Percentiles rank a stretch among this genome's conserved stretches.
These are phyloP conservation scores for Nigrospora oryzae DNA, from an alignment of 2,329 filamentous ascomycete species.

Conservation along the genomic window DNA sequence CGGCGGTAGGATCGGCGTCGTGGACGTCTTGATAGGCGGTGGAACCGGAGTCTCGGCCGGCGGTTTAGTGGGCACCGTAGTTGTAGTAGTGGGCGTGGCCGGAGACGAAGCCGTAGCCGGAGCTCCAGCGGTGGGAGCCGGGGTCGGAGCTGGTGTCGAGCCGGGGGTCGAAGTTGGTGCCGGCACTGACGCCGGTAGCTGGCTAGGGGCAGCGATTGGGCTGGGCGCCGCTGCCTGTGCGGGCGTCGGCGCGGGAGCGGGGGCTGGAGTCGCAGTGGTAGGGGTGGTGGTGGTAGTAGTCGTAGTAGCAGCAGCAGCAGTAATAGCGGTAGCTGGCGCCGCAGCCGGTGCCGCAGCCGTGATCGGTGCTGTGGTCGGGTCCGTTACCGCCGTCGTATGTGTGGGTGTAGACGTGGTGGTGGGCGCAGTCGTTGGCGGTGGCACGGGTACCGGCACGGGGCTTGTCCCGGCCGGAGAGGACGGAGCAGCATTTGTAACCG, in stretches of 20 bases:
- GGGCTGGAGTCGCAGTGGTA: background rate
- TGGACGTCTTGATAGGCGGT: constrained; percentile 21
- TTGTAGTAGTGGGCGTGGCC: constrained; percentile 25
- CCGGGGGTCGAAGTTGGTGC: constrained; percentile 9
- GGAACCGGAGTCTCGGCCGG: constrained; percentile 34
- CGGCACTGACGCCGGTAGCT: constrained; percentile 8
- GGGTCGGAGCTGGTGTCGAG: background rate
- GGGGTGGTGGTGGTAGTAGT: background rate
- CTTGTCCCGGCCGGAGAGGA: constrained; percentile 4
- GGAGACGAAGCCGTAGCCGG: constrained; percentile 15
- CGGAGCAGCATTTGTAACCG: constrained; percentile 1
- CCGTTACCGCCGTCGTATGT: constrained; percentile 25
- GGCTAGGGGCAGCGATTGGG: background rate
- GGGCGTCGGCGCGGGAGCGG: background rate
- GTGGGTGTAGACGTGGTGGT: constrained; percentile 24
- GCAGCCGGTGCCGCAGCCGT: background rate
- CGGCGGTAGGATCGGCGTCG: constrained; percentile 27
- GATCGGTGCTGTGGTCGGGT: constrained; percentile 18
- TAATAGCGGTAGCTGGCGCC: background rate
- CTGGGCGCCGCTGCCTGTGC: background rate
- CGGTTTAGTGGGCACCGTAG: constrained; percentile 23
- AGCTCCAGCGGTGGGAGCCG: constrained; percentile 16
- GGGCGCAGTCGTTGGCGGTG: constrained; percentile 27
- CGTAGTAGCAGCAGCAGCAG: background rate
- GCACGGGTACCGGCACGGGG: constrained; percentile 5